Conservation (phyloP, 2,329 filamentous ascomycete genomes). For the Exophiala sp. region DNA sequence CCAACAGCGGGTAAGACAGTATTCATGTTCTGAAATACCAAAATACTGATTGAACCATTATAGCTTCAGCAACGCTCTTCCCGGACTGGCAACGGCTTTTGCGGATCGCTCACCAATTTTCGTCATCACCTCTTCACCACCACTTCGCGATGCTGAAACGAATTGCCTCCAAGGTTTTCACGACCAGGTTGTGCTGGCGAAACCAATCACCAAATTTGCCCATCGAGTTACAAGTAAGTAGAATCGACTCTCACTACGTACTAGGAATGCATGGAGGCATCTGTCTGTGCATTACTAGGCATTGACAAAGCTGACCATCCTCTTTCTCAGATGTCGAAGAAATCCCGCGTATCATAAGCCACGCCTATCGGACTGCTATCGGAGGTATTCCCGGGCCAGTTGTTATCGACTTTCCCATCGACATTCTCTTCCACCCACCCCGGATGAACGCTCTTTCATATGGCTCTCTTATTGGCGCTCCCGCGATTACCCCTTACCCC, state of each 20-base stretch:
- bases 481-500: conserved; percentile 36
- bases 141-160: conserved; percentile 45
- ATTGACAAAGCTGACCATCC: not conserved
- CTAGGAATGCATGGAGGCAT: not conserved
- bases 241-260: not conserved
- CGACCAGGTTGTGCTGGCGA: conserved; percentile 45
- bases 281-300: too few species aligned
- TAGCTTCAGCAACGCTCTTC: conserved; percentile 46
- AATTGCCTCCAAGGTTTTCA: conserved; percentile 47
- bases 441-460: conserved; percentile 37
- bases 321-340: conserved; percentile 36
- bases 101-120: conserved; percentile 46
- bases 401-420: conserved; percentile 33
- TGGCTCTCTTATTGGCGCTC: conserved; percentile 39
- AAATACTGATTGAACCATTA: not conserved
- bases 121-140: conserved; percentile 45
- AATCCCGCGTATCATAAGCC: conserved; percentile 43
- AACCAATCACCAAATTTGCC: conserved; percentile 46
- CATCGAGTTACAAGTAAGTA: conserved; percentile 39
- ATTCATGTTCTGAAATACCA: not conserved
- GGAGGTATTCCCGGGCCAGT: conserved; percentile 41
- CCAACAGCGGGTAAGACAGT: conserved; percentile 44
- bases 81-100: conserved; percentile 46
- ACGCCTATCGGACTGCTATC: conserved; percentile 40
- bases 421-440: conserved; percentile 43